These are phyloP conservation scores for Aspergillus spinulosporus DNA, from an alignment of 2,329 filamentous ascomycete species.

Conservation along the genomic window DNA sequence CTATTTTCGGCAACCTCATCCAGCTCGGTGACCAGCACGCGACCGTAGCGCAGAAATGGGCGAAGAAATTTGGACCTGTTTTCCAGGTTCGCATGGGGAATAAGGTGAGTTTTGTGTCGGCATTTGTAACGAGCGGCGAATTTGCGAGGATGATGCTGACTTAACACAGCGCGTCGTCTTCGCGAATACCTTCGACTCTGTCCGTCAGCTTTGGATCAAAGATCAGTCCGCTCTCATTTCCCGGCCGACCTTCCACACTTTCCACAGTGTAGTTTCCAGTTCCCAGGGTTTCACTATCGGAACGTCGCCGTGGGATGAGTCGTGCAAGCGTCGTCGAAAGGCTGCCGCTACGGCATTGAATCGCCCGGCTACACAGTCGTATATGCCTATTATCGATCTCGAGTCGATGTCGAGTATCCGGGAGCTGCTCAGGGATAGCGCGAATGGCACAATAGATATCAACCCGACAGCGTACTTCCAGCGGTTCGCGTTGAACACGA, in stretches of 20 bases:
- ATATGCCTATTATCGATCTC: conserved; percentile 80
- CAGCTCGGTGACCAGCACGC: conserved; percentile 62
- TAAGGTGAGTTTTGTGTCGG: conserved; percentile 46
- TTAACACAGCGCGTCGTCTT: conserved; percentile 65
- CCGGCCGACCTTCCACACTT: conserved; percentile 75
- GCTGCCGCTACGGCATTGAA: conserved; percentile 78
- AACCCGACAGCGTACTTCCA: conserved; percentile 74
- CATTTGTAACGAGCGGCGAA: neutral
- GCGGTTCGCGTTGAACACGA: conserved; percentile 74
- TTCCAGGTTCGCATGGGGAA: conserved; percentile 71
- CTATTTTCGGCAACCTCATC: conserved; percentile 63
- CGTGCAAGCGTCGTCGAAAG: conserved; percentile 73
- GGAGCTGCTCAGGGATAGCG: conserved; percentile 66
- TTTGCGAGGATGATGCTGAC: neutral
- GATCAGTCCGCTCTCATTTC: conserved; percentile 77
- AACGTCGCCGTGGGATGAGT: conserved; percentile 81
- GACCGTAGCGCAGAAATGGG: conserved; percentile 56
- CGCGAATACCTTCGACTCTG: conserved; percentile 74
- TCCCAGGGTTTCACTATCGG: conserved; percentile 81
- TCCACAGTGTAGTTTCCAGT: conserved; percentile 74
- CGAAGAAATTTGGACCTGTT: conserved; percentile 62
- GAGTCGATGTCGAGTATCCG: conserved; percentile 71
- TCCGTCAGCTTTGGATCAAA: conserved; percentile 72
- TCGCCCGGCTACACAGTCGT: conserved; percentile 71
- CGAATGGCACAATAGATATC: conserved; percentile 62